Evolutionary conservation across 192 early-diverging fungal species (phyloP), one percentile per base, ranked within the genome.

Genomic region (Coemansia nantahalensis): DNA sequence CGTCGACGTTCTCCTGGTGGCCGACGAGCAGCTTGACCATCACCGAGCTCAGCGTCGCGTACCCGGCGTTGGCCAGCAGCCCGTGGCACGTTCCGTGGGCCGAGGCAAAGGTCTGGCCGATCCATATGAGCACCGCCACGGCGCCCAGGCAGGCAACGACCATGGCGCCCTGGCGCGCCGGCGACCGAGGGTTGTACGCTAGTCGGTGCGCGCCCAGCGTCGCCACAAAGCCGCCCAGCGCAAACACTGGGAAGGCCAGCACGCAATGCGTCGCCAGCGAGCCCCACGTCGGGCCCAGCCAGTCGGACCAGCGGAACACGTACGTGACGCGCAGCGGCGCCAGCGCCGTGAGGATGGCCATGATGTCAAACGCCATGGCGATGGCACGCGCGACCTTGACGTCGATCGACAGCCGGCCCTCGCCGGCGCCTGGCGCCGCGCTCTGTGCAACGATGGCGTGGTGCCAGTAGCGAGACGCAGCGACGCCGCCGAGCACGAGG

Each of bases 261-360:
- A 59, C 31, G 31, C 80, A 39, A 18, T 87, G 83, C 11, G 80
- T 82, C 42, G 82, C 14, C 13, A 80, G 69, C 24, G 85, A 78
- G 1, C 85, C 85, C 64, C 77, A 68, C 54, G 66, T 49, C 7
- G 85, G 83, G 11, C 85, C 83, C 45, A 82, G 58, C 33, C 61
- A n/a, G 4, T 63, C 70, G 6, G 82, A 83, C 33, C 64, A 71
- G 37, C 59, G 56, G 54, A 83, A 82, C 65, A 83, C 44, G 34
- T 62, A 50, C 16, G 57, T 54, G 0, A 65, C 52, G 8, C 62
- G 70, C 38, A 68, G 32, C 31, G 84, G 82, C 11, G 82, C 66
- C 37, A 65, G 46, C n/a, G 82, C 80, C 7, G 80, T 61, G 43
- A 82, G 42, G 4, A 81, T 16, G 4, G 71, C 81, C 39, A 66